Evolutionary conservation across 345 rosid genomes (phyloP).

Genomic region (Moringa oleifera): DNA sequence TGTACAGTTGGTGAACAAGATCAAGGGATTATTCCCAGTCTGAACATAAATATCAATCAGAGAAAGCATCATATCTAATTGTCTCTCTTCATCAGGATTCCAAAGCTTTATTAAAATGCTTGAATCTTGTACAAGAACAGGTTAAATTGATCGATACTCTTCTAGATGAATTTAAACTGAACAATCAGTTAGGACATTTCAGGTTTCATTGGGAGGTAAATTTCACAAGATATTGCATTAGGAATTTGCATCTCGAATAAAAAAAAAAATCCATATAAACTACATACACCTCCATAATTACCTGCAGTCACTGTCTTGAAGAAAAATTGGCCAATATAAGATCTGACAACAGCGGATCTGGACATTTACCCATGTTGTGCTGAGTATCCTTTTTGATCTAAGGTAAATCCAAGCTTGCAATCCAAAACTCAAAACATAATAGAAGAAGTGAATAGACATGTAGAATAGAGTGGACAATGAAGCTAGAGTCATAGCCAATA

Average conservation of each 20-base stretch:
- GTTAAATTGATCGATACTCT: not conserved
- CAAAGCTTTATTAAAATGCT: not conserved
- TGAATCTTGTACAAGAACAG: not conserved
- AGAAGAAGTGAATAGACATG: conserved; percentile 39
- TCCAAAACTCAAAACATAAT: conserved; percentile 32
- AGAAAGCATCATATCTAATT: not conserved
- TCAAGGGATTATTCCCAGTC: not conserved
- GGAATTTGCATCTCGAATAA: not conserved
- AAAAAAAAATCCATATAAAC: not conserved
- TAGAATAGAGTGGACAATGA: conserved; percentile 64
- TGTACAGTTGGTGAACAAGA: not conserved
- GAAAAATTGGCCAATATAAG: conserved; percentile 77
- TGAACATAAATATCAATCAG: not conserved
- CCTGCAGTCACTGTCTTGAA: conserved; percentile 55
- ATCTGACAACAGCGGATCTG: conserved; percentile 61
- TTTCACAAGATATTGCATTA: not conserved
- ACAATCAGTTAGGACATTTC: not conserved
- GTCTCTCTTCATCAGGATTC: not conserved
- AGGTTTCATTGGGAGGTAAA: not conserved
- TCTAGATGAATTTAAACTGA: not conserved
- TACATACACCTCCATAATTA: conserved; percentile 18
- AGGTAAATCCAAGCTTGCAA: conserved; percentile 29
- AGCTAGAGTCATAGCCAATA: conserved; percentile 49
- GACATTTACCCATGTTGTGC: conserved; percentile 47
- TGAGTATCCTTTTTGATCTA: conserved; percentile 37